phyloP scores from a whole-genome alignment of 257 asterid genomes.

The Salvia splendens region DNA sequence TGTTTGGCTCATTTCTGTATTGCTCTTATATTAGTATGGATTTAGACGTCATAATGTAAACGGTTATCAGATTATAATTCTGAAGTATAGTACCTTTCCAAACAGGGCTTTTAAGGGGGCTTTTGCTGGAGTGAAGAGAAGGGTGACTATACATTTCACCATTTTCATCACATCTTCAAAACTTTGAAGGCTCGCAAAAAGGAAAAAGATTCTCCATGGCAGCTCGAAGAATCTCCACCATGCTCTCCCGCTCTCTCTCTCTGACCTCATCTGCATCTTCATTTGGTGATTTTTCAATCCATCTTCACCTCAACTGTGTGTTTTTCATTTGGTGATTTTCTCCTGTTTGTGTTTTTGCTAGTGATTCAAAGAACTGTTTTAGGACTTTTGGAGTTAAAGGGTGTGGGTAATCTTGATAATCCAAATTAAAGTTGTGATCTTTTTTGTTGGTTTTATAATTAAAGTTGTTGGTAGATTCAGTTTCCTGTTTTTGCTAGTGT shows the following conservation, averaged over 20 bases:
- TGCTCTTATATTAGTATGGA: too few relatives aligned
- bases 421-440: neutral
- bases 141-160: too few relatives aligned
- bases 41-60: too few relatives aligned
- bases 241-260: constrained; percentile 47
- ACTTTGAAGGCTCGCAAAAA: too few relatives aligned
- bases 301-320: neutral
- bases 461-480: too few relatives aligned
- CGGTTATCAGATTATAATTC: too few relatives aligned
- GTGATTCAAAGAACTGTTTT: neutral
- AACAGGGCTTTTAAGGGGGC: too few relatives aligned
- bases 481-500: constrained; percentile 8
- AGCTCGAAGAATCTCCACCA: constrained; percentile 47
- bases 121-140: too few relatives aligned
- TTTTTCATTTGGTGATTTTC: constrained; percentile 3
- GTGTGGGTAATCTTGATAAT: constrained; percentile 20
- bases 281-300: constrained; percentile 31
- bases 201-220: constrained; percentile 36
- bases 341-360: constrained; percentile 3
- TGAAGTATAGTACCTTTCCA: too few relatives aligned
- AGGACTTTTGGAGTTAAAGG: neutral
- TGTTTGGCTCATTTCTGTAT: too few relatives aligned
- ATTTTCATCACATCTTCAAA: too few relatives aligned
- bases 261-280: constrained; percentile 37
- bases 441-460: too few relatives aligned